These are phyloP conservation scores for Brasilioporus rufonigricans DNA, from an alignment of 768 basidiomycete species.

Conservation along the genomic window DNA sequence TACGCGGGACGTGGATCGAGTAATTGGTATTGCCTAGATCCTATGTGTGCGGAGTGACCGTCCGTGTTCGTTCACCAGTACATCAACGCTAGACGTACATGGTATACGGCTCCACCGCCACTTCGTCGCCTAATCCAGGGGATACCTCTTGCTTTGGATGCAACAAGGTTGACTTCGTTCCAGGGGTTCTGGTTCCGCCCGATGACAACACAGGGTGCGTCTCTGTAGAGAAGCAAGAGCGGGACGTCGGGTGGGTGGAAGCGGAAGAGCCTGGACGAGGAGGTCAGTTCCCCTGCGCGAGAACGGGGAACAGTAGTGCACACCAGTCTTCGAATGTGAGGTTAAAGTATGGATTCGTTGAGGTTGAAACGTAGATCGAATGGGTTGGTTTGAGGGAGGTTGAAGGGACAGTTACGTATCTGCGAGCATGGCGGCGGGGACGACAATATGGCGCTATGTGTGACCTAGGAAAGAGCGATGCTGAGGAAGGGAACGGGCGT, in stretches of 20 bases:
- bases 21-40: conserved; percentile 98
- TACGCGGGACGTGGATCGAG: conserved; percentile 85
- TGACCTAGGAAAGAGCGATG: not conserved
- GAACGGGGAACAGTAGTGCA: conserved; percentile 17
- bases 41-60: conserved; percentile 39
- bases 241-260: conserved; percentile 65
- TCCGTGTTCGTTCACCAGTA: not conserved
- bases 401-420: conserved; percentile 10
- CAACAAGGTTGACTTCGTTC: conserved; percentile 86
- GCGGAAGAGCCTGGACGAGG: conserved; percentile 67
- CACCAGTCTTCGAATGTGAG: conserved; percentile 90
- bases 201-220: conserved; percentile 86
- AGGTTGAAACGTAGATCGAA: conserved; percentile 70
- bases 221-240: conserved; percentile 83
- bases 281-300: conserved; percentile 27
- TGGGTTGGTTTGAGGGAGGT: conserved; percentile 36
- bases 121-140: conserved; percentile 84
- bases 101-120: conserved; percentile 95
- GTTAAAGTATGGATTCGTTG: conserved; percentile 85
- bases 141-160: conserved; percentile 50
- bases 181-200: conserved; percentile 98
- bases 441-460: not conserved
- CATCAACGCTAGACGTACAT: conserved; percentile 52
- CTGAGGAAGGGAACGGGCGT: conserved; percentile 8
- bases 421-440: conserved; percentile 5